These are phyloP conservation scores for Exophiala sp. DNA, from an alignment of 2,329 filamentous ascomycete species.

Conservation along the genomic window DNA sequence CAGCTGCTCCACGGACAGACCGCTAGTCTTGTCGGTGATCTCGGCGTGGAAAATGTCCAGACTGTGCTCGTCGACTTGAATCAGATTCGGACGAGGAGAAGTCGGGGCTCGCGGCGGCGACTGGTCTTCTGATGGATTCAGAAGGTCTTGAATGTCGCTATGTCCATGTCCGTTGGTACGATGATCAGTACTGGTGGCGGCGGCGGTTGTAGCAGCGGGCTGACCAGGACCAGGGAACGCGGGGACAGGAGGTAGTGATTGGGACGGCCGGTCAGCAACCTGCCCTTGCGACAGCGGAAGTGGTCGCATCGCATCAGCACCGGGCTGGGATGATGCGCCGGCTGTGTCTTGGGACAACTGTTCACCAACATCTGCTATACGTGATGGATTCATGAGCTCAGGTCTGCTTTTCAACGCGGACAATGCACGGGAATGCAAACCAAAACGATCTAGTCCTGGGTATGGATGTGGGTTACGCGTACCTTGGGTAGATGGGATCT, in stretches of 20 bases:
- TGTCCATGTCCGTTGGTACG: neutral
- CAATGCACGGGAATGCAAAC: neutral
- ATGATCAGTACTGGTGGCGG: neutral
- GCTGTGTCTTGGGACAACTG: slow-evolving; percentile 11
- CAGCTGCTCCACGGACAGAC: slow-evolving; percentile 84
- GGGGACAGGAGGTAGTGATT: slow-evolving; percentile 2
- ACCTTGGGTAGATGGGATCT: slow-evolving; percentile 60
- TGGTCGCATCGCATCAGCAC: neutral
- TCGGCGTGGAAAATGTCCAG: slow-evolving; percentile 35
- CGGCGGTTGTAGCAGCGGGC: neutral
- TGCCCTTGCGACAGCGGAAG: slow-evolving; percentile 14
- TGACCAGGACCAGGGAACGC: neutral
- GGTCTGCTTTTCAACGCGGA: neutral
- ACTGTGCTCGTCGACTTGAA: slow-evolving; percentile 18
- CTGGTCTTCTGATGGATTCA: slow-evolving; percentile 21
- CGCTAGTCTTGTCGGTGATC: slow-evolving; percentile 62
- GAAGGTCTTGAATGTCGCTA: slow-evolving; percentile 17
- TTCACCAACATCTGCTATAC: slow-evolving; percentile 33
- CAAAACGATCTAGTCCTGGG: neutral
- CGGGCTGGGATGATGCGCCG: slow-evolving; percentile 1
- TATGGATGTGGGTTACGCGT: slow-evolving; percentile 32
- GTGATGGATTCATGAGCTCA: slow-evolving; percentile 2
- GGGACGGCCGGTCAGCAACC: slow-evolving; percentile 7
- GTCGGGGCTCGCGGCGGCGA: slow-evolving; percentile 8
- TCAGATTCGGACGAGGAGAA: slow-evolving; percentile 15